These are phyloP conservation scores for Macaranga tanarius DNA, from an alignment of 441 rosid species.

Conservation along the genomic window DNA sequence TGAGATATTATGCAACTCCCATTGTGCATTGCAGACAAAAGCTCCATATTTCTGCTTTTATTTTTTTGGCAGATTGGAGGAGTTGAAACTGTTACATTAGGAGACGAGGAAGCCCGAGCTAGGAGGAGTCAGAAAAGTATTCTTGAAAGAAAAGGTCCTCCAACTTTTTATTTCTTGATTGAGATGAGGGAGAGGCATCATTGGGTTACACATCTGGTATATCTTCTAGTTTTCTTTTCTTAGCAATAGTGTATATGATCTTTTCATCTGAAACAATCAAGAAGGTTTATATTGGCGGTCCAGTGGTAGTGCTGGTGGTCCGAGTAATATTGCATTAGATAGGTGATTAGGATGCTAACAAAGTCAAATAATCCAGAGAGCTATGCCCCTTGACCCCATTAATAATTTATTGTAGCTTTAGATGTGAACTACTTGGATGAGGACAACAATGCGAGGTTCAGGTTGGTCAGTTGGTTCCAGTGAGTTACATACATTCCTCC, in stretches of 20 bases:
- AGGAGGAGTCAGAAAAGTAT: constrained; percentile 58
- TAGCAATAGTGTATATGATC: background rate
- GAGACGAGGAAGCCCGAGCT: constrained; percentile 61
- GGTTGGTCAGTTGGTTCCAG: background rate
- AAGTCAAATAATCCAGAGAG: background rate
- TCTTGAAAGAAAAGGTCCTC: constrained; percentile 60
- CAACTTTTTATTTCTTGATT: constrained; percentile 66
- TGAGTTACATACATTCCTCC: background rate
- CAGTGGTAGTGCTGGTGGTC: background rate
- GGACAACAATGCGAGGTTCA: background rate
- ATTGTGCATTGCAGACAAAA: background rate
- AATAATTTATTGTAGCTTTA: background rate
- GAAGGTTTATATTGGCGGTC: background rate
- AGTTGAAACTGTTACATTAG: constrained; percentile 55
- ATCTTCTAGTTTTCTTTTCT: background rate
- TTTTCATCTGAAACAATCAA: background rate
- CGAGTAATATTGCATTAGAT: too few species aligned
- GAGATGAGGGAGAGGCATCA: constrained; percentile 66
- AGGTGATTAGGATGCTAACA: too few species aligned
- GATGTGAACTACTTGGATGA: background rate
- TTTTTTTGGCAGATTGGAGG: constrained; percentile 58
- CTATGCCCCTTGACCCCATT: background rate
- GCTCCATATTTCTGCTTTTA: too few species aligned
- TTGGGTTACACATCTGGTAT: constrained; percentile 65
- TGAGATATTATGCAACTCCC: background rate